Percentiles rank a stretch among this genome's conserved stretches.
These are phyloP conservation scores for Akanthomyces muscarius DNA, from an alignment of 2,329 filamentous ascomycete genomes.

Conservation along the genomic window DNA sequence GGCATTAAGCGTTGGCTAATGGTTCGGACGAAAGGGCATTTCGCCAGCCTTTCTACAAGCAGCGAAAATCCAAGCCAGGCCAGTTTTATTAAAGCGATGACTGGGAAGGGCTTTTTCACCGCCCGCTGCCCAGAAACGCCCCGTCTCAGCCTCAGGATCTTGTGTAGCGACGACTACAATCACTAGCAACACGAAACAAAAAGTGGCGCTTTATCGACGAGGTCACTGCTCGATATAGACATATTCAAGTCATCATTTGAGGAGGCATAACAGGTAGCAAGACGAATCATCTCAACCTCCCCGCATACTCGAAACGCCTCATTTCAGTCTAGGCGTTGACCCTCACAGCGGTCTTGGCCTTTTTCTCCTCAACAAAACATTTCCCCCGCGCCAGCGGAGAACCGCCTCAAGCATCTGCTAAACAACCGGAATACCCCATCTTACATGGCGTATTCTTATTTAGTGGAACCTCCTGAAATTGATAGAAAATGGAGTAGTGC, in stretches of 20 bases:
- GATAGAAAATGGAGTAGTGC: too few species aligned
- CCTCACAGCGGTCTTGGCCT: neutral
- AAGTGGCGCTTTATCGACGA: too few species aligned
- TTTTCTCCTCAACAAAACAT: neutral
- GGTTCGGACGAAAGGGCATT: neutral
- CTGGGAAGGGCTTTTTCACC: neutral
- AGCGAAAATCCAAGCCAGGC: neutral
- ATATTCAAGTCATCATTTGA: too few species aligned
- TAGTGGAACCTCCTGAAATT: neutral
- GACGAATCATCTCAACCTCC: neutral
- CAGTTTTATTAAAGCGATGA: too few species aligned
- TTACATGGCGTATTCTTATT: neutral
- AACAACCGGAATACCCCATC: neutral
- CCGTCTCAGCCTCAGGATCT: neutral
- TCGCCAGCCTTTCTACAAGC: neutral
- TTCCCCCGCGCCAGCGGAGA: neutral
- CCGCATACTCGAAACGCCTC: constrained; percentile 2
- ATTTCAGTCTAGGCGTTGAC: neutral
- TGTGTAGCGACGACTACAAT: neutral
- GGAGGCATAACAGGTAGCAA: too few species aligned
- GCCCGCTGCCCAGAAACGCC: neutral
- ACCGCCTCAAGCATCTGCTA: neutral
- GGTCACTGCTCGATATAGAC: too few species aligned
- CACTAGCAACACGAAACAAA: too few species aligned
- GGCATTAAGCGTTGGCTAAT: neutral